These are phyloP conservation scores for Diaporthe humulicola DNA, from an alignment of 2,329 filamentous ascomycete species.

Conservation along the genomic window DNA sequence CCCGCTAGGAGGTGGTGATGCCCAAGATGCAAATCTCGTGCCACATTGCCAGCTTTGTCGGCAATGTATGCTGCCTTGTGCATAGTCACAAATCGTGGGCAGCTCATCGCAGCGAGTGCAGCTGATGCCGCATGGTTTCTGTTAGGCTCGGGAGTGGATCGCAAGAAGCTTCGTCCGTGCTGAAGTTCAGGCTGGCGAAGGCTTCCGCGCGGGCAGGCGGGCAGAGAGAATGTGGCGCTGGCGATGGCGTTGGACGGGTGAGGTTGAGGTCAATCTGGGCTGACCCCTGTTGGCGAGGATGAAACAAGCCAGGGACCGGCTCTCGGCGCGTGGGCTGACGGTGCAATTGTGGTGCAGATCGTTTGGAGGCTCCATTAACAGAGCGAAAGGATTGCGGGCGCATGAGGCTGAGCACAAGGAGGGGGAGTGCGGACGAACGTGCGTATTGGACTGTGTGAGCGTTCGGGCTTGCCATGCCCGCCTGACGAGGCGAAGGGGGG, in stretches of 20 bases:
- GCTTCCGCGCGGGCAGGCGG: neutral
- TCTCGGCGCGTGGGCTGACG: slow-evolving; percentile 27
- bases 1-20: too few relatives aligned
- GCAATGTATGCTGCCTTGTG: neutral
- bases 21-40: neutral
- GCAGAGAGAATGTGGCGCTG: slow-evolving; percentile 6
- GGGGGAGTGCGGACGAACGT: slow-evolving; percentile 9
- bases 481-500: slow-evolving; percentile 2
- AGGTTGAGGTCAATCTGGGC: slow-evolving; percentile 29
- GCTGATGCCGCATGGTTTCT: slow-evolving; percentile 6
- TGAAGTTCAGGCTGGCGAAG: slow-evolving; percentile 1
- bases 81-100: neutral
- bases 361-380: slow-evolving; percentile 5
- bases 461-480: slow-evolving; percentile 14
- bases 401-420: slow-evolving; percentile 18
- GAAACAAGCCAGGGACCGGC: slow-evolving; percentile 34
- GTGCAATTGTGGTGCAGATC: slow-evolving; percentile 34
- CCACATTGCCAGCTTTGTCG: neutral
- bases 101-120: neutral
- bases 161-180: slow-evolving; percentile 21
- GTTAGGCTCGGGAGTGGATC: slow-evolving; percentile 10
- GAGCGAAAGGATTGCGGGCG: slow-evolving; percentile 21
- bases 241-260: slow-evolving; percentile 6
- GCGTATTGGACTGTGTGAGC: slow-evolving; percentile 12
- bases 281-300: slow-evolving; percentile 28